These are phyloP conservation scores for Naumovozyma dairenensis DNA, from an alignment of 805 yeast genomes.

Conservation along the genomic window DNA sequence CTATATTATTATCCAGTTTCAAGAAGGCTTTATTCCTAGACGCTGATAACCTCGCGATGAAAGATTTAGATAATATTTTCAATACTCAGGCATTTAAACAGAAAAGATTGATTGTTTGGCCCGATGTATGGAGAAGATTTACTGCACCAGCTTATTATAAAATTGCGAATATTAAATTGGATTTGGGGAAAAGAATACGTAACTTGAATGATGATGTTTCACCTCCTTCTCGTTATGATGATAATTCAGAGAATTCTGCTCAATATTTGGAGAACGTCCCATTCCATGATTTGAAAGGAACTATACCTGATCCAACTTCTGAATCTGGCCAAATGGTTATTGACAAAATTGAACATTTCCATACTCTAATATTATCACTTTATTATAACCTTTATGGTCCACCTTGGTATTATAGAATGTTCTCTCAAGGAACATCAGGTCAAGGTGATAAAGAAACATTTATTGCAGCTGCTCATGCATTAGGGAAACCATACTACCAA, in stretches of 20 bases:
- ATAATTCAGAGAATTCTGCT: conserved; percentile 2
- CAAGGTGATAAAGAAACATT: conserved; percentile 78
- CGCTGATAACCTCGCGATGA: conserved; percentile 56
- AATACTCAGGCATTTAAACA: conserved; percentile 35
- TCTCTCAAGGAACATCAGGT: conserved; percentile 67
- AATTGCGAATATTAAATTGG: conserved; percentile 37
- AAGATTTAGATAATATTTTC: conserved; percentile 39
- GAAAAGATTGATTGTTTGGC: conserved; percentile 58
- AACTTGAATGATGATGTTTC: conserved; percentile 20
- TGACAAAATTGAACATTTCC: conserved; percentile 48
- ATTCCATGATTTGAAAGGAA: conserved; percentile 52
- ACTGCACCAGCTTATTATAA: conserved; percentile 52
- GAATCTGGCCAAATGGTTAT: conserved; percentile 65
- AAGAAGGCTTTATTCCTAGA: conserved; percentile 67
- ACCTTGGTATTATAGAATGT: conserved; percentile 50
- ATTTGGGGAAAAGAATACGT: conserved; percentile 29
- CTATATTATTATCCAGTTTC: conserved; percentile 65
- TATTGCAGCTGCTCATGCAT: conserved; percentile 53
- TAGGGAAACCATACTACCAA: conserved; percentile 44
- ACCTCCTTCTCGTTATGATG: conserved; percentile 11
- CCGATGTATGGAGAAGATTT: conserved; percentile 66
- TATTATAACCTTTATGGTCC: conserved; percentile 66
- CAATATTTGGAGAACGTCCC: conserved; percentile 27
- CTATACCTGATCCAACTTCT: conserved; percentile 56
- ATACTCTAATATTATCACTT: conserved; percentile 46